Evolutionary conservation across 2,329 filamentous ascomycete genomes (phyloP).

Genomic region (Geosmithia flava): DNA sequence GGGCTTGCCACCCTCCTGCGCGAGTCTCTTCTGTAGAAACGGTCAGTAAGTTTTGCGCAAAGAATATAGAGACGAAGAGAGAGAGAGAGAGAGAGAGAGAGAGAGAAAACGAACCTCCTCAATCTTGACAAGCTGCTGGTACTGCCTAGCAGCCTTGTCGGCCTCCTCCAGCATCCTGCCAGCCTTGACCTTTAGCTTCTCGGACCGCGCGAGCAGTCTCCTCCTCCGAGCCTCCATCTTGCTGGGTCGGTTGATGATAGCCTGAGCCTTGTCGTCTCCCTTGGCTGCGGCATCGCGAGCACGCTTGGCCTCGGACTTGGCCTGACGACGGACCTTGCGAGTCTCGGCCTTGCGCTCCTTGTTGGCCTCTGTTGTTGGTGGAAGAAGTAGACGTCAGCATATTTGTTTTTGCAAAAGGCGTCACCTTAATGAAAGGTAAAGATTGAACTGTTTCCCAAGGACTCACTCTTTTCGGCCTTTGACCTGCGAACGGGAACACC

Average conservation of each 20-base stretch:
- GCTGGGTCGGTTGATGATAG: conserved; percentile 8
- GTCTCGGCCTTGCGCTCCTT: conserved; percentile 7
- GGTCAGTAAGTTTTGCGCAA: too few relatives aligned
- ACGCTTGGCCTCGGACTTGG: conserved; percentile 22
- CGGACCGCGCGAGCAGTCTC: conserved; percentile 22
- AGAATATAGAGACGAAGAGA: not conserved
- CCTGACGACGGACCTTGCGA: conserved; percentile 22
- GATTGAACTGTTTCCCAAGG: not conserved
- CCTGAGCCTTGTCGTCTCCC: conserved; percentile 14
- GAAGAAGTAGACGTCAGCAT: not conserved
- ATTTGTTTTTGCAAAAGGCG: too few relatives aligned
- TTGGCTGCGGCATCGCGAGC: conserved; percentile 22
- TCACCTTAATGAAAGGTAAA: too few relatives aligned
- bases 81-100: not conserved
- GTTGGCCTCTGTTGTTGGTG: not conserved
- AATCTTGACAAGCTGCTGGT: conserved; percentile 9
- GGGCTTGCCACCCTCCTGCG: not conserved
- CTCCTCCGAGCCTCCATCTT: conserved; percentile 25
- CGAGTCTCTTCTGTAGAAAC: not conserved
- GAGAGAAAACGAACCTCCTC: not conserved
- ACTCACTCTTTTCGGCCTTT: not conserved
- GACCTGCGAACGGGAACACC: not conserved
- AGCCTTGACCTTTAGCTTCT: conserved; percentile 26
- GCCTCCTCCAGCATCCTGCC: conserved; percentile 26
- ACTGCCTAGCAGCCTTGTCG: conserved; percentile 16